phyloP scores from a whole-genome alignment of 306 rosid species.

The Leucaena leucocephala region DNA sequence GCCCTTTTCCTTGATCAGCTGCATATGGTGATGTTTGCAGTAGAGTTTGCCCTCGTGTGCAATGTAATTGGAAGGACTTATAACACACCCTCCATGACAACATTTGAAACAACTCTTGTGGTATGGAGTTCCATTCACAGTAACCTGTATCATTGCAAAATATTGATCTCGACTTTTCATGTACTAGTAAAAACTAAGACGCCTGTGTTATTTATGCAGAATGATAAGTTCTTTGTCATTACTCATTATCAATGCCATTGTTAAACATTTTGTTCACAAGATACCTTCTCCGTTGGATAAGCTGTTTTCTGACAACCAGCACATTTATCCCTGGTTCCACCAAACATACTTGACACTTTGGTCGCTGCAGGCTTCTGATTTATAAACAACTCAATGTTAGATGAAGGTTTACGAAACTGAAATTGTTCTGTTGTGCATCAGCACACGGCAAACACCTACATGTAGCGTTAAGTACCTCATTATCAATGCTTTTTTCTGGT shows the following conservation, averaged over 20 bases:
- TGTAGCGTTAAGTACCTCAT: constrained; percentile 58
- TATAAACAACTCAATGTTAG: constrained; percentile 32
- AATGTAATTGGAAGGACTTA: constrained; percentile 95
- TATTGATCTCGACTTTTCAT: constrained; percentile 1
- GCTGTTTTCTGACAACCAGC: constrained; percentile 91
- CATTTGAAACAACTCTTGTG: constrained; percentile 97
- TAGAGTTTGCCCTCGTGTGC: constrained; percentile 97
- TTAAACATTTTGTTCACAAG: neutral
- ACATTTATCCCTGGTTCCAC: constrained; percentile 96
- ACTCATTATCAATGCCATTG: too few relatives aligned
- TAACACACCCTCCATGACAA: constrained; percentile 94
- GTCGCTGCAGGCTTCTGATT: constrained; percentile 73
- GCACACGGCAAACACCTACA: constrained; percentile 10
- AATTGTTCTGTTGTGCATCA: neutral
- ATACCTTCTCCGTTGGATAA: constrained; percentile 97
- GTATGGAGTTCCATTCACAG: constrained; percentile 96
- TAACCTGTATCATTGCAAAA: constrained; percentile 53
- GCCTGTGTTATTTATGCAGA: neutral
- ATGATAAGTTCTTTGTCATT: neutral
- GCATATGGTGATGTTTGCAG: constrained; percentile 95
- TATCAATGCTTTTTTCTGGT: constrained; percentile 63
- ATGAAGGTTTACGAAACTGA: constrained; percentile 6
- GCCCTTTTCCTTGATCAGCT: constrained; percentile 94
- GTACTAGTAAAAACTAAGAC: neutral
- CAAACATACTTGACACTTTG: constrained; percentile 80